phyloP scores from a whole-genome alignment of 139 green algal species.

The Parachlorella kessleri region DNA sequence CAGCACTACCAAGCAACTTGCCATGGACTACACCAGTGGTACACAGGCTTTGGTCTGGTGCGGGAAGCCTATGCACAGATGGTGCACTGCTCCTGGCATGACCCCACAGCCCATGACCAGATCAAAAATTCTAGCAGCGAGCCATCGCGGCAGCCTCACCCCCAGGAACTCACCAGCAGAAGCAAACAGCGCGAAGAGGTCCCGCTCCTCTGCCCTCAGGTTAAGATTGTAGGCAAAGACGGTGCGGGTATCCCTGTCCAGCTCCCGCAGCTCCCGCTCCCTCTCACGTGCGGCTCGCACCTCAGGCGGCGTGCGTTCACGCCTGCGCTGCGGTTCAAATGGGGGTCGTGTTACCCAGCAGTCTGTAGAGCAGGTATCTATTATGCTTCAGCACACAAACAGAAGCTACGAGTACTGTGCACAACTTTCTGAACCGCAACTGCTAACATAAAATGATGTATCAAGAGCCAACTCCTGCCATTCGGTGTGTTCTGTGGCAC shows the following conservation, averaged over 20 bases:
- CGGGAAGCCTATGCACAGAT: no score
- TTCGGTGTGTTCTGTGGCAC: no score
- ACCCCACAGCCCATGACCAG: no score
- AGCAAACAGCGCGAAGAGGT: conserved; percentile 90
- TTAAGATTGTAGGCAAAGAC: conserved; percentile 90
- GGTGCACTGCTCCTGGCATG: no score
- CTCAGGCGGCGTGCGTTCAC: conserved; percentile 19
- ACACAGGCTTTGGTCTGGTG: no score
- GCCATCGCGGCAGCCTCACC: no score
- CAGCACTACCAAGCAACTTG: no score
- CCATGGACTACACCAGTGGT: no score
- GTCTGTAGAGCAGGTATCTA: background rate
- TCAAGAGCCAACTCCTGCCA: no score
- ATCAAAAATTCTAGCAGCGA: no score
- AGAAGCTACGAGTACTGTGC: background rate
- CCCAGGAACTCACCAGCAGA: conserved; percentile 30
- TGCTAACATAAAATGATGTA: no score
- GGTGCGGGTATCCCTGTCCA: conserved; percentile 88
- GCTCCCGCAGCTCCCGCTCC: conserved; percentile 67
- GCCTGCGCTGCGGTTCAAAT: background rate
- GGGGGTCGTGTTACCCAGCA: background rate
- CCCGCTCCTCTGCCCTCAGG: conserved; percentile 80
- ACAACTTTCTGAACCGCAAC: background rate
- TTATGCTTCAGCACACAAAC: background rate
- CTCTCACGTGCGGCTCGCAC: conserved; percentile 62